Conservation (phyloP, 768 basidiomycete genomes). For the Panaeolus cyanescens region DNA sequence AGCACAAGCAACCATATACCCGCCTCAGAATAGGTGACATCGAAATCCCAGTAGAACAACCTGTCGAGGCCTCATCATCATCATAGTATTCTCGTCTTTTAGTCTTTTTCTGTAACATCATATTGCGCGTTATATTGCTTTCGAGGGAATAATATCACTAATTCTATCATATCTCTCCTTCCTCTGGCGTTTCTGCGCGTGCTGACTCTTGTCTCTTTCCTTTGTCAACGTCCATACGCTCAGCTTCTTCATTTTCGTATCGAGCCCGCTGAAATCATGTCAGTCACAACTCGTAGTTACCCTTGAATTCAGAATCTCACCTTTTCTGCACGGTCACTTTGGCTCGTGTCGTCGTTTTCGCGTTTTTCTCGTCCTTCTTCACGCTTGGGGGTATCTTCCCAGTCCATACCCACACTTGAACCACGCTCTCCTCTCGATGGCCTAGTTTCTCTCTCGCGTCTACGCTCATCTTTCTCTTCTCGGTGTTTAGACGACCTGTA, state of each 20-base stretch:
- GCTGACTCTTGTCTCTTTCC: constrained; percentile 41
- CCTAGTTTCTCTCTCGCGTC: constrained; percentile 43
- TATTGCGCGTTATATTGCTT: constrained; percentile 15
- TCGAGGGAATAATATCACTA: constrained; percentile 11
- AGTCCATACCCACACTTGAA: constrained; percentile 37
- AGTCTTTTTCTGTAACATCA: constrained; percentile 18
- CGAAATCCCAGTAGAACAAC: constrained; percentile 34
- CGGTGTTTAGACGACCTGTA: constrained; percentile 51
- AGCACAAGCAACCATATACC: constrained; percentile 95
- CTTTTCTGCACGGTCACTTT: constrained; percentile 67
- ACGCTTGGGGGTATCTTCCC: constrained; percentile 49
- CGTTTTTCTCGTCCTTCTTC: constrained; percentile 59
- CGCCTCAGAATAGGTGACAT: constrained; percentile 90
- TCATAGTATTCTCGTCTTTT: constrained; percentile 20
- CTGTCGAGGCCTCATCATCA: constrained; percentile 16
- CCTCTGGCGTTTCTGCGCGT: constrained; percentile 82
- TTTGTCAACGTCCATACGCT: constrained; percentile 47
- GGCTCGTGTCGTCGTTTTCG: constrained; percentile 49
- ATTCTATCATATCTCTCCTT: constrained; percentile 73
- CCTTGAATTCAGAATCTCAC: constrained; percentile 37
- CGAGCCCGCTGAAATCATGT: constrained; percentile 46
- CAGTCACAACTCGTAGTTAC: constrained; percentile 10
- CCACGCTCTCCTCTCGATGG: constrained; percentile 34
- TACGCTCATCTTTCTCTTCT: constrained; percentile 57
- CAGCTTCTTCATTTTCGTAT: constrained; percentile 45